A percentile compares a stretch with the other conserved stretches of the same genome.
Evolutionary conservation across 257 asterid species (phyloP).

Genomic region (Nicotiana tabacum): DNA sequence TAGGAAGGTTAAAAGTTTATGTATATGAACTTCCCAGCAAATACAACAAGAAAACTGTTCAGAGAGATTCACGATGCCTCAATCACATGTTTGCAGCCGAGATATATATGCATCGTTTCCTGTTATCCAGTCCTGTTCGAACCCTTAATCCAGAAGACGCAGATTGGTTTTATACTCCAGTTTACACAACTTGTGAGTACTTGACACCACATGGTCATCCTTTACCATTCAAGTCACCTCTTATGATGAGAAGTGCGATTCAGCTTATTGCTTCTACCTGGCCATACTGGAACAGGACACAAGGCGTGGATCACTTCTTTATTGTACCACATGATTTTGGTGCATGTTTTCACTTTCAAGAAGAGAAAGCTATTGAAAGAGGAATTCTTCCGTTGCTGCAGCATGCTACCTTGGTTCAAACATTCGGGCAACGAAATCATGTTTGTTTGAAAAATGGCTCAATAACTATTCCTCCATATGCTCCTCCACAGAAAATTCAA

Average conservation of each 20-base stretch:
- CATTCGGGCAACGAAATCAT: constrained; percentile 1
- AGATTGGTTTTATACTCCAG: constrained; percentile 42
- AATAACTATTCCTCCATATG: background rate
- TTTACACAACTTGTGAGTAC: constrained; percentile 64
- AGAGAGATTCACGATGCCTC: constrained; percentile 75
- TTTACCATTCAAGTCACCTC: constrained; percentile 68
- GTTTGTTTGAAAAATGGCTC: constrained; percentile 4
- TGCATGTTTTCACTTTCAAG: constrained; percentile 86
- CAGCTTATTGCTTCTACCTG: constrained; percentile 75
- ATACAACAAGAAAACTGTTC: constrained; percentile 60
- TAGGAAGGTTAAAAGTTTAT: constrained; percentile 51
- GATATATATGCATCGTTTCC: constrained; percentile 38
- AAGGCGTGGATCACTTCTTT: constrained; percentile 88
- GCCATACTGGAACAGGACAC: constrained; percentile 90
- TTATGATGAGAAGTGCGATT: constrained; percentile 39
- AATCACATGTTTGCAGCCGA: constrained; percentile 95
- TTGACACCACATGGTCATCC: constrained; percentile 87
- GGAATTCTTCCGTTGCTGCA: constrained; percentile 15
- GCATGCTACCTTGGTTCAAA: background rate
- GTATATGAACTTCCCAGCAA: constrained; percentile 54
- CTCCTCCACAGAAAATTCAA: background rate
- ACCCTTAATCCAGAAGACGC: constrained; percentile 75
- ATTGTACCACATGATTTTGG: constrained; percentile 84
- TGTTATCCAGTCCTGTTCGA: constrained; percentile 53
- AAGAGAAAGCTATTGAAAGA: constrained; percentile 86